Percentiles rank a stretch among this genome's conserved stretches.
These are phyloP conservation scores for Excoecaria agallocha DNA, from an alignment of 345 rosid species.

Conservation along the genomic window DNA sequence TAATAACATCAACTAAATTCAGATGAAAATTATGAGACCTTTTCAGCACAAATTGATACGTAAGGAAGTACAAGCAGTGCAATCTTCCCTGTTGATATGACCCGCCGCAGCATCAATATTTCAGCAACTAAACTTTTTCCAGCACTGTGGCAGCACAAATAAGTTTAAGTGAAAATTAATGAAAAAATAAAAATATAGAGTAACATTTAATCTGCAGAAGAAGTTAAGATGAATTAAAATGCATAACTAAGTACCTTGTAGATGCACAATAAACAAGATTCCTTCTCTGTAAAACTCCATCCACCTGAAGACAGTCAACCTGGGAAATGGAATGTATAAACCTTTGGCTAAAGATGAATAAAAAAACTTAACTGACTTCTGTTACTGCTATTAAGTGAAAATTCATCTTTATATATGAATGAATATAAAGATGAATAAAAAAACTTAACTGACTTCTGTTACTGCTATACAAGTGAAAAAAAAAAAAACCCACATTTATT, in stretches of 20 bases:
- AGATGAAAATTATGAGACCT: conserved; percentile 45
- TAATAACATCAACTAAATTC: conserved; percentile 15
- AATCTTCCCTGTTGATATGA: conserved; percentile 73
- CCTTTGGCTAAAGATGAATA: not conserved
- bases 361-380: not conserved
- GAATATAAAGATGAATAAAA: not conserved
- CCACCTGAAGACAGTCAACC: conserved; percentile 97
- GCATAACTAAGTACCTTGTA: conserved; percentile 62
- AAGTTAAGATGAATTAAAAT: not conserved
- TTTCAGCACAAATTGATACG: conserved; percentile 92
- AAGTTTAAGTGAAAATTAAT: conserved; percentile 16
- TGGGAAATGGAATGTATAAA: conserved; percentile 28
- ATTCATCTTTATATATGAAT: not conserved
- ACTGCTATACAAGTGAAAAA: not conserved
- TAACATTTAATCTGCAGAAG: conserved; percentile 6
- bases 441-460: not conserved
- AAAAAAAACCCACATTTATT: no score
- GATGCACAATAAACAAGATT: conserved; percentile 98
- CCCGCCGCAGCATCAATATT: conserved; percentile 88
- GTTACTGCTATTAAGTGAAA: not conserved
- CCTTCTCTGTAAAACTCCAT: conserved; percentile 82
- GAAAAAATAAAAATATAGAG: not conserved
- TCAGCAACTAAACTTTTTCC: conserved; percentile 99
- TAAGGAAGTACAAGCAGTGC: conserved; percentile 96
- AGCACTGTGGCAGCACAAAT: conserved; percentile 53